Base-by-base conservation (phyloP, 495 filamentous ascomycete genomes). In the Acidiella bohemica region DNA sequence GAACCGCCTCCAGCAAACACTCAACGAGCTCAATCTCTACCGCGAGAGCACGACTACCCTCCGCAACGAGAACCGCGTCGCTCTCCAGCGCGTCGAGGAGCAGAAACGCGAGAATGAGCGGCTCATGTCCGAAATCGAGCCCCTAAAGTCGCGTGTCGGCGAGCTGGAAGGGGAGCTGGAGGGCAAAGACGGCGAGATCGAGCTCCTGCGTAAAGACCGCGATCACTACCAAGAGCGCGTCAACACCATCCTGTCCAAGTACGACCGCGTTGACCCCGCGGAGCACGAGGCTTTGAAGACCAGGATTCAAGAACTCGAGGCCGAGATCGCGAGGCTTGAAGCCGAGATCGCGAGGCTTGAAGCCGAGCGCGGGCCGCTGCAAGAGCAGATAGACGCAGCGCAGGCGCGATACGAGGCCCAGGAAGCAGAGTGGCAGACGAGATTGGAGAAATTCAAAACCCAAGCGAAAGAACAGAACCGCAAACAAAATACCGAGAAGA, bases 1-100 rank as follows among this genome's bases (percentile, higher is more conserved):
- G 54, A 86, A 81, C 55, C 83, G 92, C 49, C 68, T 95, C 6
- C 81, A 93, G 75, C 76, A 92, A 42, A 95, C 85, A 22, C 70
- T 99, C 32, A 88, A 92, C 42, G 85, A 96, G 59, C 70, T 96
- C 37, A 96, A 96, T 53, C 67, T 93, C 12, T 84, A 90, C 65
- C 81, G 92, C 9, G 90, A 99, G 59, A 93, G 84, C 62, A 90
- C 79, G 47, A 76, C 78, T 31, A 88, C 87, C 1, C 66, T 96
- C 19, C 79, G 92, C 27, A 81, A 78, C 47, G 85, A 95, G 53
- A 73, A 78, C 41, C 78, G 84, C 41, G 80, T 86, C 46, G 75
- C 79, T 8, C 78, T 84, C 47, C 64, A 72, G 13, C 73, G 80
- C 40, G 65, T 95, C 21, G 67, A 72, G 0, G 78, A 82, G 56